Conservation (phyloP, 192 early-diverging fungal species). For the Dimargaris cristalligena region DNA sequence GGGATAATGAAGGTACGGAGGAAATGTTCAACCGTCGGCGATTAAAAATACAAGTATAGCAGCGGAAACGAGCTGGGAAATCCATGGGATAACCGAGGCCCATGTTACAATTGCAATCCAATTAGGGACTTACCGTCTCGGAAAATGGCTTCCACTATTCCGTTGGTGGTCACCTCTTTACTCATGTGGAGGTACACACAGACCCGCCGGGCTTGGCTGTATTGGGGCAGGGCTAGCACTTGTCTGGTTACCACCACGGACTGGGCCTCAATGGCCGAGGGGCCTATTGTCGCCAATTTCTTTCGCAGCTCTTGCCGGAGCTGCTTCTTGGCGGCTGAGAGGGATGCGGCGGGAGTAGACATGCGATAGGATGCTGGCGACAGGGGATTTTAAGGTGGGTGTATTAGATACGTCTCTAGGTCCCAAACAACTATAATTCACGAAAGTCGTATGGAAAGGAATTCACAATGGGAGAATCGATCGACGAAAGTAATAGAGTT, state of each 20-base stretch:
- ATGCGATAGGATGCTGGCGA: too few relatives aligned
- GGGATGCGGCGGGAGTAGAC: too few relatives aligned
- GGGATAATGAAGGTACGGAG: background rate
- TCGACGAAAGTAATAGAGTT: too few relatives aligned
- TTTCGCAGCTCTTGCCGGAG: background rate
- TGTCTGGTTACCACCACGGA: background rate
- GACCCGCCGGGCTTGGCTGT: background rate
- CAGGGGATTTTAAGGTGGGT: too few relatives aligned
- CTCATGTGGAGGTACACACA: constrained; percentile 1
- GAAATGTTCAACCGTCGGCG: background rate
- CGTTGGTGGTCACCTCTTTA: background rate
- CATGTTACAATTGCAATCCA: background rate
- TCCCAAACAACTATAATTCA: too few relatives aligned
- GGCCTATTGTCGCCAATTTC: background rate
- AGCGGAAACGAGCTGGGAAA: background rate
- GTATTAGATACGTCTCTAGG: too few relatives aligned
- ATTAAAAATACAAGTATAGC: background rate
- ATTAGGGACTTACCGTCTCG: background rate
- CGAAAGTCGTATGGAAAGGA: too few relatives aligned
- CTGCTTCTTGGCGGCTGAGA: background rate
- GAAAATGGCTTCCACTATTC: background rate
- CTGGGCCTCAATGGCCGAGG: background rate
- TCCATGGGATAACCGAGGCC: background rate
- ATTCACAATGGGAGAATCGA: too few relatives aligned
- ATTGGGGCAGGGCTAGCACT: background rate